Evolutionary conservation across 805 yeast genomes (phyloP), one percentile per base, ranked within the genome.

Genomic region (Cyberlindnera nakhonratchasimensis): DNA sequence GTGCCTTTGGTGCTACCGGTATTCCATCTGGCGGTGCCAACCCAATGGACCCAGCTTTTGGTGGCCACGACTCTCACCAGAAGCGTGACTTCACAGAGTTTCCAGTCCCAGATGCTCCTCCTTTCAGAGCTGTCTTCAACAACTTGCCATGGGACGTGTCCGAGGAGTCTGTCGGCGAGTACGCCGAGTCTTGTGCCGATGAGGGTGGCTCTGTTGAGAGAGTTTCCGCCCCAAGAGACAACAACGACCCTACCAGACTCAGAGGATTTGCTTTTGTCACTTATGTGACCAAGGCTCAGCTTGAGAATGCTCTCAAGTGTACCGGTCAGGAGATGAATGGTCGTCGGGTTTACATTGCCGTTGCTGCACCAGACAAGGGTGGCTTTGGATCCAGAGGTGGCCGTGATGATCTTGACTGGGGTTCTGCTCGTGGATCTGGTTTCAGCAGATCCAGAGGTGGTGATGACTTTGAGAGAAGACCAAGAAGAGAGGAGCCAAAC

Each of bases 221-320:
- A 42, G 71, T 89, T 48, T 78, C 80, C 48, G 77, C 87, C 52
- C 96, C 96, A 52, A 75, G 70, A 58, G 95, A 86, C 64, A 37
- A 44, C 21, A 58, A 65, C 55, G 74, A 67, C 48, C 77, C 80
- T 44, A 81, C 86, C 28, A 78, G 81, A 58, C 72, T 86, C 72
- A 84, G 82, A 59, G 96, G 96, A 41, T 84, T 81, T 60, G 97
- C 95, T 23, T 91, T 88, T 63, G 80, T 91, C 47, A 89, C 90
- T 51, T 87, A 82, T 59, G 81, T 75, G 54, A 77, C 86, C 43
- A 80, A 80, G 59, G 90, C 84, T 43, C 86, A 82, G 54, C 76
- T 91, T 54, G 88, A 79, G 45, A 69, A 75, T 46, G 85, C 96
- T 34, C 68, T 93, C 54, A 74, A 77, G 40, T 74, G 82, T 59